Evolutionary conservation across 768 basidiomycete species (phyloP).

Genomic region (Boletales sp.): DNA sequence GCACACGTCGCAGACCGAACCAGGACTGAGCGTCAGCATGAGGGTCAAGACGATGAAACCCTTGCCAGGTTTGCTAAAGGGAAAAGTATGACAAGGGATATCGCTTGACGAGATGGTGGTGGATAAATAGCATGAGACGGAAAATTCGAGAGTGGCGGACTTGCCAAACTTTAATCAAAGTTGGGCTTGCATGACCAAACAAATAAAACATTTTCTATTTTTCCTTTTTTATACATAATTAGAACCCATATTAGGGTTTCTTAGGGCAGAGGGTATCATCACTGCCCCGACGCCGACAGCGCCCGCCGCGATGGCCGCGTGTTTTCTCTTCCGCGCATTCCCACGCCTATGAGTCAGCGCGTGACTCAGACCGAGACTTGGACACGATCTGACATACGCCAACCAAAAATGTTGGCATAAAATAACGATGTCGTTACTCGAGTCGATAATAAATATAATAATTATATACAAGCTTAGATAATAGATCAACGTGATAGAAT

Average conservation of each 20-base stretch:
- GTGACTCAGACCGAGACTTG: no score
- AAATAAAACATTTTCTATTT: slow-evolving; percentile 16
- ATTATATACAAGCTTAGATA: no score
- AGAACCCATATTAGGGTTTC: slow-evolving; percentile 24
- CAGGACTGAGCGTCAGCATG: slow-evolving; percentile 82
- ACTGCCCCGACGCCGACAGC: no score
- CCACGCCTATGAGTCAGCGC: not conserved
- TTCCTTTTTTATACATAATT: not conserved
- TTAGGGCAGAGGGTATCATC: slow-evolving; percentile 28
- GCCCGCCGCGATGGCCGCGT: slow-evolving; percentile 18
- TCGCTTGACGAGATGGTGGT: slow-evolving; percentile 41
- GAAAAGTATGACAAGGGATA: slow-evolving; percentile 42
- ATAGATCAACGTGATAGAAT: slow-evolving; percentile 18
- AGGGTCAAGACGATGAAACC: slow-evolving; percentile 37
- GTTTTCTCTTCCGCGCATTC: slow-evolving; percentile 8
- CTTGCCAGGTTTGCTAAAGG: slow-evolving; percentile 37
- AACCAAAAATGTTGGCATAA: no score
- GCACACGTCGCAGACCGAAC: slow-evolving; percentile 87
- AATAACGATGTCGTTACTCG: no score
- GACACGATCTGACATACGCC: no score
- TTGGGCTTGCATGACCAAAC: slow-evolving; percentile 29
- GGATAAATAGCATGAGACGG: slow-evolving; percentile 48
- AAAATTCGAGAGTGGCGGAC: slow-evolving; percentile 35
- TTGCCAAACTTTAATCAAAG: slow-evolving; percentile 27
- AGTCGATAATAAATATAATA: no score